Evolutionary conservation across 176 grass and related monocot genomes (phyloP).

Genomic region (Oryza glaberrima): DNA sequence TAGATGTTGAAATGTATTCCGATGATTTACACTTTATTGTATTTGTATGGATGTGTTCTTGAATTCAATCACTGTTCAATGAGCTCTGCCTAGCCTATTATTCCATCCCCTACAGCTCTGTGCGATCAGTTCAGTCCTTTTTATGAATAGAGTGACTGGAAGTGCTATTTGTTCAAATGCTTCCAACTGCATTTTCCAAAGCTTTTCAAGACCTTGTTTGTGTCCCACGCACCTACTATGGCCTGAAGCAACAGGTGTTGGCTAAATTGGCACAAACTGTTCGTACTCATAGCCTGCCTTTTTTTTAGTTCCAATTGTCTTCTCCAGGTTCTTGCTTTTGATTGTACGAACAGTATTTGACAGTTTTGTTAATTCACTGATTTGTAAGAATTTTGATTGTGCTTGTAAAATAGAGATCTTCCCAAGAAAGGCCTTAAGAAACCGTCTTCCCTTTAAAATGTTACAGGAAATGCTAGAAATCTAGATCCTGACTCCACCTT

Average conservation of each 20-base stretch:
- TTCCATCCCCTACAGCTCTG: neutral
- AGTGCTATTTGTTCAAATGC: neutral
- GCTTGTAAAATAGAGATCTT: conserved; percentile 16
- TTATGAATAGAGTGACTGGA: neutral
- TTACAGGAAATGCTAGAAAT: neutral
- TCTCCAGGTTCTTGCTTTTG: neutral
- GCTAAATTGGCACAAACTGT: neutral
- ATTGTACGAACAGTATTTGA: neutral
- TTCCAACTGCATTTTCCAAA: neutral
- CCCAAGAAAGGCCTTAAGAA: neutral
- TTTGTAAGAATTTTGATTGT: neutral
- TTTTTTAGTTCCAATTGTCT: neutral
- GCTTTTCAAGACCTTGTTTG: neutral
- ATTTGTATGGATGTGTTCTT: neutral
- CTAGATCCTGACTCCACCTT: neutral
- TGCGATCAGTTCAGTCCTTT: neutral
- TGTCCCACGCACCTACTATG: neutral
- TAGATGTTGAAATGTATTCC: neutral
- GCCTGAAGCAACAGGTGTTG: neutral
- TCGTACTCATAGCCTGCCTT: neutral
- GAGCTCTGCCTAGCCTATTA: neutral
- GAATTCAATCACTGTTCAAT: neutral
- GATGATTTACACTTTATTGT: too few relatives aligned
- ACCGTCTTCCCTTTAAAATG: neutral
- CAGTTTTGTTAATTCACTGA: neutral